Percentiles rank a stretch among this genome's conserved stretches.
Evolutionary conservation across 208 protist species (phyloP).

Genomic region (Herpetomonas muscarum): DNA sequence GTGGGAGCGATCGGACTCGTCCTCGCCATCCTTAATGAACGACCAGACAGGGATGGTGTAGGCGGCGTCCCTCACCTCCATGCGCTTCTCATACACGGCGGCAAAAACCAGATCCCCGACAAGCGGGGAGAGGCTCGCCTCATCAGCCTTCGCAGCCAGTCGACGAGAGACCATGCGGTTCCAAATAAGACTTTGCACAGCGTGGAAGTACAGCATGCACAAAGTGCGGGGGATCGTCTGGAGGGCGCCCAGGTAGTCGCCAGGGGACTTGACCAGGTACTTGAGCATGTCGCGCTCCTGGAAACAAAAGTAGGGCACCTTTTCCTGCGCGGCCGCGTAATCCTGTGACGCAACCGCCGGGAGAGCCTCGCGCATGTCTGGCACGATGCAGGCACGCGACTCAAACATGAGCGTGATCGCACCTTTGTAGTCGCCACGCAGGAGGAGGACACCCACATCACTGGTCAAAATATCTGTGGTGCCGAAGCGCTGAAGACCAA

Average conservation of each 20-base stretch:
- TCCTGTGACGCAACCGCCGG: slow-evolving; percentile 22
- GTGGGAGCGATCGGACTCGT: slow-evolving; percentile 2
- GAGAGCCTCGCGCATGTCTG: slow-evolving; percentile 35
- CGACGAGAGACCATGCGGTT: slow-evolving; percentile 90
- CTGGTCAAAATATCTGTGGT: slow-evolving; percentile 89
- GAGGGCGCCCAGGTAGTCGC: slow-evolving; percentile 75
- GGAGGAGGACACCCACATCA: slow-evolving; percentile 78
- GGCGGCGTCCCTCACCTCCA: neutral
- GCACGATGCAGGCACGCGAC: slow-evolving; percentile 53
- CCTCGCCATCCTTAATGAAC: slow-evolving; percentile 2
- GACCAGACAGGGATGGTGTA: neutral
- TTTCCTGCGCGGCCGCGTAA: slow-evolving; percentile 45
- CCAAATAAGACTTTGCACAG: slow-evolving; percentile 93
- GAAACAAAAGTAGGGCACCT: slow-evolving; percentile 68
- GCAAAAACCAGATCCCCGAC: slow-evolving; percentile 86
- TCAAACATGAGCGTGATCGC: slow-evolving; percentile 71
- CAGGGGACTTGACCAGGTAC: slow-evolving; percentile 52
- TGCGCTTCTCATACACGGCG: slow-evolving; percentile 24
- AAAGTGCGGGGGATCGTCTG: slow-evolving; percentile 77
- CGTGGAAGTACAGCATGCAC: slow-evolving; percentile 92
- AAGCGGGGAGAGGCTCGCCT: slow-evolving; percentile 31
- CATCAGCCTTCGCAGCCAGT: slow-evolving; percentile 32
- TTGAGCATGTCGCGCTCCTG: slow-evolving; percentile 84
- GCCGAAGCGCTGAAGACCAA: slow-evolving; percentile 94
- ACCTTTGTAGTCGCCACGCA: slow-evolving; percentile 65